Base-by-base conservation (phyloP, 805 yeast genomes). In the Yarrowia sp. region DNA sequence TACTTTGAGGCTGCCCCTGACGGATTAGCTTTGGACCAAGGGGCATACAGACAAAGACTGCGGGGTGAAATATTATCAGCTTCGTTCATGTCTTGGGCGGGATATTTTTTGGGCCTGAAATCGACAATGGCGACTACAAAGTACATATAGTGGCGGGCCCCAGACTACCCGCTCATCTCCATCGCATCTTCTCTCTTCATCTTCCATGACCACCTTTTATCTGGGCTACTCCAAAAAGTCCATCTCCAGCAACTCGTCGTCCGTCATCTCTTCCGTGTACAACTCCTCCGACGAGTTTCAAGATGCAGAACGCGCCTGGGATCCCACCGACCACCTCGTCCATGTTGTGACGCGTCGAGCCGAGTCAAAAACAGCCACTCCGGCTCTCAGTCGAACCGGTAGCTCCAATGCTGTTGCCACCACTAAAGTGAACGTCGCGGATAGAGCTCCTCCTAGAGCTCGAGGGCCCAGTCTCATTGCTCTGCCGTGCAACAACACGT, bases 11-110 rank as follows among this genome's bases (percentile, higher is more conserved):
- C 30, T 35, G 33, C 61, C 61, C 61, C 61, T 54, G 61, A 52
- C 33, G 33, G 32, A 36, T 54, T 38, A 38, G 35, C 61, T 12
- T 36, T 26, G 46, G 17, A 1, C 46, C 33, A 54, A 54, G 61
- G 61, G 61, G 61, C 61, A 54, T 28, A 22, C 17, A 35, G 38
- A 54, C 61, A 54, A 54, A 54, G 61, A 54, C 14, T 36, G 61
- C 46, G 61, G 61, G 61, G 61, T 17, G 35, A 17, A 38, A 54
- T 36, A 36, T 38, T 38, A 54, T 36, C 26, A 17, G 35, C 19
- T 35, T 33, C 24, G n/a, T 17, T 22, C 44, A 51, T 22, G 58
- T 22, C 43, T 21, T 14, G 16, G 14, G 26, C 38, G 30, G 32
- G 30, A 51, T 33, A 33, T 33, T 51, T 51, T 51, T 35, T 51